phyloP scores from a whole-genome alignment of 2,329 filamentous ascomycete species.

The Xylariales sp. region DNA sequence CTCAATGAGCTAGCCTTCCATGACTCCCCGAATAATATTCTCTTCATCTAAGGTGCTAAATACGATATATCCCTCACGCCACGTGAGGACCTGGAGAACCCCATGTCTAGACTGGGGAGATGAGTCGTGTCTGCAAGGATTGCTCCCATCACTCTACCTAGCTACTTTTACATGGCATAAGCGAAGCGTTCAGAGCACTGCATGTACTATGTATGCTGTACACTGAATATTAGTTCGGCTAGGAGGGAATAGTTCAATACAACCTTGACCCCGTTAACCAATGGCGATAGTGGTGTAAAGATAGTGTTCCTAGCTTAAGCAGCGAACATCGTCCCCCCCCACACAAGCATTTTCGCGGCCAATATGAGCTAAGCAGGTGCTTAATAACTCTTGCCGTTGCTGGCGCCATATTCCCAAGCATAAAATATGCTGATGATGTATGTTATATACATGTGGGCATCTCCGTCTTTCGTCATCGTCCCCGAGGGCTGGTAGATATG shows the following conservation, averaged over 20 bases:
- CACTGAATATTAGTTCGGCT: no score
- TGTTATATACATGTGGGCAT: not conserved
- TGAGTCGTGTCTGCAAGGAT: not conserved
- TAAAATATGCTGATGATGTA: not conserved
- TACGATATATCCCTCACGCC: not conserved
- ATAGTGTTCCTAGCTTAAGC: no score
- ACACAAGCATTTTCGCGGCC: no score
- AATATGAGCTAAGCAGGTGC: no score
- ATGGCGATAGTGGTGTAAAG: no score
- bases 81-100: conserved; percentile 10
- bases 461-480: not conserved
- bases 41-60: not conserved
- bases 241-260: no score
- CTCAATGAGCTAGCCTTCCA: not conserved
- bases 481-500: not conserved
- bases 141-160: no score
- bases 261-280: no score
- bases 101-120: not conserved
- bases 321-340: no score
- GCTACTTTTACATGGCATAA: no score
- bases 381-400: not conserved
- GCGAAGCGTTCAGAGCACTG: not conserved
- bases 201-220: not conserved
- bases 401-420: conserved; percentile 1
- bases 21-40: not conserved